Evolutionary conservation across 352 stramenopile species (phyloP).

Genomic region (Plasmopara viticola): DNA sequence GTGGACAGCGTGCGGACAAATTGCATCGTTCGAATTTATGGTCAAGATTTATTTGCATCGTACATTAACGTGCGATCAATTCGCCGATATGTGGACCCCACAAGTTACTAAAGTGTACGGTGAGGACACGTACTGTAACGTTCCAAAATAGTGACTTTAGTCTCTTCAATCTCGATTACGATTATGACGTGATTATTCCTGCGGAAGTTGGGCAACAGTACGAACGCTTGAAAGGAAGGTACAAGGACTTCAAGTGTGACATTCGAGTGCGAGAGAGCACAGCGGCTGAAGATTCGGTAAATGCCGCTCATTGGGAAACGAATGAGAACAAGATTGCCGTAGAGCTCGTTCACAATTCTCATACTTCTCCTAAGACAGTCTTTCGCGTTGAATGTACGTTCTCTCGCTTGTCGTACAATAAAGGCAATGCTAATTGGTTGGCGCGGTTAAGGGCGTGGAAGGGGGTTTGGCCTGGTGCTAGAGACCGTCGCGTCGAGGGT

Average conservation of each 20-base stretch:
- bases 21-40: slow-evolving; percentile 22
- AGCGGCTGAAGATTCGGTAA: not conserved
- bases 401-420: slow-evolving; percentile 4
- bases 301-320: not conserved
- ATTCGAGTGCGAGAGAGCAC: slow-evolving; percentile 7
- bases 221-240: slow-evolving; percentile 2
- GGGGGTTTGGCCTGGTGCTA: too few species aligned
- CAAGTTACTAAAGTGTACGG: not conserved
- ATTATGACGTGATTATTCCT: slow-evolving; percentile 6
- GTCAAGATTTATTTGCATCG: slow-evolving; percentile 36
- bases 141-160: slow-evolving; percentile 20
- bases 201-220: not conserved
- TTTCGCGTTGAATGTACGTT: slow-evolving; percentile 40
- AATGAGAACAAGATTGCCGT: slow-evolving; percentile 17
- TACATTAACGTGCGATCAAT: slow-evolving; percentile 10
- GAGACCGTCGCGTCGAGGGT: too few species aligned
- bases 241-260: slow-evolving; percentile 1
- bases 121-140: slow-evolving; percentile 8
- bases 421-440: not conserved
- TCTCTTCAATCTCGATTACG: slow-evolving; percentile 11
- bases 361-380: slow-evolving; percentile 26
- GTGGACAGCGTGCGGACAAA: slow-evolving; percentile 40
- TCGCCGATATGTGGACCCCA: slow-evolving; percentile 3
- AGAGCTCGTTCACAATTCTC: slow-evolving; percentile 35
- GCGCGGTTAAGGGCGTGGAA: too few species aligned